phyloP scores from a whole-genome alignment of 2,329 filamentous ascomycete species.

The Aureobasidium sp. region DNA sequence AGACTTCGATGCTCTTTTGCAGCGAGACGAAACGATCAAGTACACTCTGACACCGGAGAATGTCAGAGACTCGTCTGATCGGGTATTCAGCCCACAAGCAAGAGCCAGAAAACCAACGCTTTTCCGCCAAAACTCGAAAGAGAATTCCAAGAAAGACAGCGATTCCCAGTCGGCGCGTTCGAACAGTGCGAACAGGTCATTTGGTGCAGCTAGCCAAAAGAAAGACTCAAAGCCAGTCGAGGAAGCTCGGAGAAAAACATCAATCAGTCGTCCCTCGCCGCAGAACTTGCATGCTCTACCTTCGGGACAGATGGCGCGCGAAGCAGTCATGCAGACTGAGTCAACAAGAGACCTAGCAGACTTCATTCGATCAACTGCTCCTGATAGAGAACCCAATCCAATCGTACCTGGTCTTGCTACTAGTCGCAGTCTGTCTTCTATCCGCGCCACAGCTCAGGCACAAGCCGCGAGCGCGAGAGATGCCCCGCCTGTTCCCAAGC shows the following conservation, averaged over 20 bases:
- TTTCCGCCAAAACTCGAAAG: not conserved
- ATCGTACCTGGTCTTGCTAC: conserved; percentile 16
- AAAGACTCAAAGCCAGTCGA: not conserved
- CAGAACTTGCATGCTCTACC: conserved; percentile 27
- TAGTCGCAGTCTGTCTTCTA: conserved; percentile 11
- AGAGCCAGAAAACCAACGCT: not conserved
- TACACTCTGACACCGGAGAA: conserved; percentile 44
- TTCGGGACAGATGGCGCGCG: conserved; percentile 50
- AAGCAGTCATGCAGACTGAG: conserved; percentile 63
- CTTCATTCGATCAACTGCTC: conserved; percentile 81
- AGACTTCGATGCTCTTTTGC: conserved; percentile 43
- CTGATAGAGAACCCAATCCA: conserved; percentile 34
- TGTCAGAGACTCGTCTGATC: conserved; percentile 35
- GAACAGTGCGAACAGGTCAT: not conserved
- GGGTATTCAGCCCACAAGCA: not conserved
- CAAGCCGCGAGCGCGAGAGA: not conserved
- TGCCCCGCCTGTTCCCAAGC: conserved; percentile 7
- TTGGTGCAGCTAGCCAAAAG: not conserved
- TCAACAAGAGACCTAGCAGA: conserved; percentile 78
- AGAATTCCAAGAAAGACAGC: not conserved
- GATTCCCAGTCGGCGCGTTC: not conserved
- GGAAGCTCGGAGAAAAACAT: conserved; percentile 17
- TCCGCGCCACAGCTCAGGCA: conserved; percentile 10
- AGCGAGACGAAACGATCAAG: conserved; percentile 43
- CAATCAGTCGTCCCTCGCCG: conserved; percentile 26